Evolutionary conservation across 768 basidiomycete genomes (phyloP), one percentile per base, ranked within the genome.

Genomic region (Podaxis sp.): DNA sequence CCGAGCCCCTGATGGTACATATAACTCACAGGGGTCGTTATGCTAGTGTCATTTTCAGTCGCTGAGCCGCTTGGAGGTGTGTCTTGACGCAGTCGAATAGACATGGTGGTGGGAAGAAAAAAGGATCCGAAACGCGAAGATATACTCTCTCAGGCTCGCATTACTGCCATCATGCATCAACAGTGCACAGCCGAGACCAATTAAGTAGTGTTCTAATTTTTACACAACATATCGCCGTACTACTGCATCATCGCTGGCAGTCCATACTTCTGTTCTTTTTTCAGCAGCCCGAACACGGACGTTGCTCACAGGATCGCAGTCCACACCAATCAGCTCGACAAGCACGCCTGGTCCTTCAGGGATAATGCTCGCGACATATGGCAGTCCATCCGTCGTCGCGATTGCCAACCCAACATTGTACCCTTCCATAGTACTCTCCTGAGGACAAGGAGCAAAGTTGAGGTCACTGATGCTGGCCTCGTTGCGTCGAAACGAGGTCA

Each of bases 361-460:
- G 11, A 50, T 50, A 26, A 50, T 50, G 12, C 71, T 73, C 0
- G 83, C 83, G n/a, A 86, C 69, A 66, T 80, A 88, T 0, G 87
- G 85, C 30, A 89, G 73, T 2, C 87, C 88, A 67, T 89, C 87
- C 49, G 79, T 77, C 1, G 83, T 83, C 2, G 81, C 83, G 1
- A 87, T 75, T 2, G 77, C 80, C 53, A 88, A 63, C 4, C 73
- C 74, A 3, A 77, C 49, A 50, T 22, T 50, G 5, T 44, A 44
- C 41, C 41, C 41, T 0, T 44, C 41, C 2, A 12, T 8, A 2
- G 1, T 22, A 50, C 26, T 28, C 20, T 28, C 24, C 26, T 12
- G 20, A 50, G 22, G 24, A 0, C 49, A n/a, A 20, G 60, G 55
- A 24, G 75, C 59, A 58, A 83, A 82, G 1, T 70, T 69, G 3